Evolutionary conservation across 1,139 yeast genomes (phyloP), one percentile per base, ranked within the genome.

Genomic region (Pichia cactophila): DNA sequence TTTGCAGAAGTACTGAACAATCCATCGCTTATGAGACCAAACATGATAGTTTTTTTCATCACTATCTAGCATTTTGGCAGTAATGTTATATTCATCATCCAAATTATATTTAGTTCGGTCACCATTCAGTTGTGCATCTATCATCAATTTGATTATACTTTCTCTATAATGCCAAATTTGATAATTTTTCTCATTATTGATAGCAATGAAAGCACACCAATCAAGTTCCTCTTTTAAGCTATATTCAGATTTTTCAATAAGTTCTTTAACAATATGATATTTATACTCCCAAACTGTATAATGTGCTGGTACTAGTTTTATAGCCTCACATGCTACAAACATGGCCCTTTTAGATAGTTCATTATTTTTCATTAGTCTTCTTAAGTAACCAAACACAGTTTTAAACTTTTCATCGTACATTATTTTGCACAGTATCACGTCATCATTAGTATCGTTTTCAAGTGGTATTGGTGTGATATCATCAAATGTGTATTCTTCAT

Each of bases 91-190:
- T 60, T 89, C 97, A 33, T 80, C 67, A 46, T 66, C 69, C 8
- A 78, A 71, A 43, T 69, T 66, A 51, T 78, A 81, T 14, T 58
- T 35, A 7, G 38, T 43, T 36, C 48, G 44, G 33, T 57, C 45
- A 46, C 55, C 33, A 54, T 64, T 52, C 58, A 66, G 36, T 7
- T 12, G 16, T 11, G 31, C 7, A 4, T 42, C 11, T 4, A 59
- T 40, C 52, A 74, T 58, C 46, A 65, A 56, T 42, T 70, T 71
- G 47, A 82, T 69, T 7, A 84, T 59, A 44, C 78, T 66, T 61
- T 86, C 90, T 48, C 97, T 77, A 62, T 90, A 88, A 60, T 89
- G 87, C 98, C 98, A 92, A 29, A 92, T 84, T 66, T 92, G 99
- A 69, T 94, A 92, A 69, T 90, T 92, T 66, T 92, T 92, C 44